These are phyloP conservation scores for Coccomyxa sp. DNA, from an alignment of 139 green algal genomes.

Conservation along the genomic window DNA sequence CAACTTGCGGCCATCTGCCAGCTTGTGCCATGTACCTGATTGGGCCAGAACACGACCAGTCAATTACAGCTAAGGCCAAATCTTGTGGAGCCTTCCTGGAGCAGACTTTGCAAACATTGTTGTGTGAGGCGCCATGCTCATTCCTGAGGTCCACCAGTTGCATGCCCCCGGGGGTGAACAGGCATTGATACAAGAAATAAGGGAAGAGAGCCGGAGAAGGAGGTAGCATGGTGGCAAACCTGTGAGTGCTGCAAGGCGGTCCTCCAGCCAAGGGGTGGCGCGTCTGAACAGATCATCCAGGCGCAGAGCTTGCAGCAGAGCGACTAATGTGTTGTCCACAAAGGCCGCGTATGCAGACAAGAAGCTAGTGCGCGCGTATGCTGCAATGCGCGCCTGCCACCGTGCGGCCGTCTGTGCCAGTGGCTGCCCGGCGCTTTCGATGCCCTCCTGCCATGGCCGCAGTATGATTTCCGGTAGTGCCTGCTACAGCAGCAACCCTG, in stretches of 20 bases:
- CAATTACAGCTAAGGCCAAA: not conserved
- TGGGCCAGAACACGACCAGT: not conserved
- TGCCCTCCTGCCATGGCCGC: too few relatives aligned
- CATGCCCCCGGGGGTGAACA: not conserved
- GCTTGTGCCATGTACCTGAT: slow-evolving; percentile 8
- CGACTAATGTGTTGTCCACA: slow-evolving; percentile 17
- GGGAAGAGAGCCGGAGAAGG: not conserved
- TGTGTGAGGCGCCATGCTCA: not conserved
- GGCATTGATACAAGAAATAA: not conserved
- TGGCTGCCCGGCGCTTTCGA: too few relatives aligned
- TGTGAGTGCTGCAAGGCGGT: slow-evolving; percentile 1
- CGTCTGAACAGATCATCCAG: slow-evolving; percentile 4
- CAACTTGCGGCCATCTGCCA: not conserved
- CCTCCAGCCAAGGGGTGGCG: slow-evolving; percentile 14
- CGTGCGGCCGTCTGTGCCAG: not conserved
- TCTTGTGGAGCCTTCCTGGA: not conserved
- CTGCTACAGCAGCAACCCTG: not conserved
- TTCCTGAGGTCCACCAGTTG: not conserved
- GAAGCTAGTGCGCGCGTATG: not conserved
- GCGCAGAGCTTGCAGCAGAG: not conserved
- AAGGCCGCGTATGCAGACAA: not conserved
- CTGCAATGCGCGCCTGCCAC: not conserved
- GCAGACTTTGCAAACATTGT: not conserved
- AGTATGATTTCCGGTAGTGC: too few relatives aligned
- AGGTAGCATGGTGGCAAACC: not conserved